phyloP scores from a whole-genome alignment of 305 asterid species.

The Ruellia speciosa region DNA sequence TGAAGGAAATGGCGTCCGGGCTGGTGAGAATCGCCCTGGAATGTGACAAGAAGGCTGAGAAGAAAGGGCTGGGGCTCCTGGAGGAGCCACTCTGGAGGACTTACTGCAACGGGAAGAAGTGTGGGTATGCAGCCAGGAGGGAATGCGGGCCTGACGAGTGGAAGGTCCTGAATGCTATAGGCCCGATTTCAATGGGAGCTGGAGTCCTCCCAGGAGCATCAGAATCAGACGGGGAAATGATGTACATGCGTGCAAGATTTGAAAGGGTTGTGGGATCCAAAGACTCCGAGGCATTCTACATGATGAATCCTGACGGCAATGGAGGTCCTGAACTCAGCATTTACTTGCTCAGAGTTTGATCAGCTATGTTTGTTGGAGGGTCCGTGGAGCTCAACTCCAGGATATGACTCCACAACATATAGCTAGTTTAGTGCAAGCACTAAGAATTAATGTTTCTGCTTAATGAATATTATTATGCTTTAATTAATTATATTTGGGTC shows the following conservation, averaged over 20 bases:
- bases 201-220: constrained; percentile 67
- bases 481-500: constrained; percentile 8
- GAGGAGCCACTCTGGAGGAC: constrained; percentile 87
- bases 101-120: constrained; percentile 80
- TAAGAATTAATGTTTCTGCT: too few relatives aligned
- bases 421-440: too few relatives aligned
- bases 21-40: constrained; percentile 76
- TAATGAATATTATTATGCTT: constrained; percentile 5
- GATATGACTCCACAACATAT: too few relatives aligned
- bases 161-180: constrained; percentile 67
- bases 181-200: constrained; percentile 87
- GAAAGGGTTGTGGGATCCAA: constrained; percentile 90
- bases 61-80: constrained; percentile 37
- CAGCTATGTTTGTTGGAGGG: not conserved
- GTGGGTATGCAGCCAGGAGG: constrained; percentile 66
- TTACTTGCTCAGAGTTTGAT: constrained; percentile 72
- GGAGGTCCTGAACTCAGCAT: constrained; percentile 95
- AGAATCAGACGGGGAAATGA: constrained; percentile 55
- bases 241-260: constrained; percentile 93
- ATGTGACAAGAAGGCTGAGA: constrained; percentile 51
- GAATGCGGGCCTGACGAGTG: constrained; percentile 76
- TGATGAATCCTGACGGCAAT: constrained; percentile 95
- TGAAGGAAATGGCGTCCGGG: constrained; percentile 89
- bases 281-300: constrained; percentile 93
- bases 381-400: not conserved